Evolutionary conservation across 1,284 basidiomycete species (phyloP), one percentile per base, ranked within the genome.

Genomic region (Psilocybe mexicana): DNA sequence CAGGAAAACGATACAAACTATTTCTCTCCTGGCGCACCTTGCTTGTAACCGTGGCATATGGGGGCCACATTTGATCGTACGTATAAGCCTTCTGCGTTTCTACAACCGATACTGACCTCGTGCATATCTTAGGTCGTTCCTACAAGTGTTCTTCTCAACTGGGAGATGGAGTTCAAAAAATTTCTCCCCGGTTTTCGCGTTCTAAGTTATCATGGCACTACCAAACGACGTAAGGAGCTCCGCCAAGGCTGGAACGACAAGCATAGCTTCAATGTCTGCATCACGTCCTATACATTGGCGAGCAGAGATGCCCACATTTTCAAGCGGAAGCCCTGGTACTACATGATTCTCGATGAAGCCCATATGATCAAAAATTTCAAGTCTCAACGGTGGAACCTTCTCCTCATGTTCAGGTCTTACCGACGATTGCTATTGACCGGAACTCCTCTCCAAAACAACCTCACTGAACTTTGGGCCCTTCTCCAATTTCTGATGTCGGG

Each of bases 161-260:
- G 96, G 96, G 96, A 97, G 72, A 96, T 98, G 92, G 96, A 98
- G 72, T 98, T 98, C 80, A 97, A 98, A 74, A 97, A 97, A 74
- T 98, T 98, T 70, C 78, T 98, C 2, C 96, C 96, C 0, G 96
- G 95, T 1, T 96, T 98, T 81, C 92, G 87, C 66, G 87, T 93
- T 56, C 78, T 98, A 38, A 92, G 93, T 58, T 98, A 98, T 75
- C 95, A 97, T 68, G 96, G 96, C 30, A 87, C 82, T 48, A 90
- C 92, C 57, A 94, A 94, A 73, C 92, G 95, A 59, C 88, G 96
- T 52, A 96, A 96, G 72, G 94, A 97, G 65, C 86, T 96, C 48
- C 88, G 96, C 8, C 85, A 92, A 60, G 96, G 96, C 10, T 98
- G 96, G 96, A 90, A 92, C 69, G 92, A 94, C 61, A 93, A 93